Evolutionary conservation across 129 eudicot species (phyloP).

Genomic region (Smallanthus sonchifolius): DNA sequence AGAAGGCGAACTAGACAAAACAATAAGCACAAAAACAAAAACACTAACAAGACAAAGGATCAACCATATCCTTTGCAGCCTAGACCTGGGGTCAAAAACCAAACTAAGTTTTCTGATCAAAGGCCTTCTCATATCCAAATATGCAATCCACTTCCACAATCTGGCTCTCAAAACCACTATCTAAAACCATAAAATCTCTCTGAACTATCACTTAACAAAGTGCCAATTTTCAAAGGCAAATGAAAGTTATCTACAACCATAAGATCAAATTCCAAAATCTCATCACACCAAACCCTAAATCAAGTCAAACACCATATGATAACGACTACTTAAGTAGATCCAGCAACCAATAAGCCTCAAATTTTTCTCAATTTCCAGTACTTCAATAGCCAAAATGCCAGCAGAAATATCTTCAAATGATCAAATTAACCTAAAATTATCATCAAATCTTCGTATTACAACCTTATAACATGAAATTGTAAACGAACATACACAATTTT

Average conservation of each 20-base stretch:
- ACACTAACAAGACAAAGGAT: conserved; percentile 52
- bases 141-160: conserved; percentile 24
- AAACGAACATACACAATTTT: background rate
- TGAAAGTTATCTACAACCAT: conserved; percentile 25
- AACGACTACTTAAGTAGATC: conserved; percentile 12
- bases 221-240: conserved; percentile 23
- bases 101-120: conserved; percentile 54
- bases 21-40: conserved; percentile 38
- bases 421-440: conserved; percentile 36
- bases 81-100: conserved; percentile 49
- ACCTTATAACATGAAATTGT: background rate
- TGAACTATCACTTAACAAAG: background rate
- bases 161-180: background rate
- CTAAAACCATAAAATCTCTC: background rate
- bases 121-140: conserved; percentile 81
- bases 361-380: conserved; percentile 21
- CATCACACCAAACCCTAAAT: conserved; percentile 20
- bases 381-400: conserved; percentile 27
- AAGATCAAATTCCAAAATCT: conserved; percentile 8
- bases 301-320: background rate
- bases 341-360: conserved; percentile 15
- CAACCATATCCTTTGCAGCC: conserved; percentile 57
- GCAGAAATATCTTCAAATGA: conserved; percentile 25
- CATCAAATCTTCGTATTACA: conserved; percentile 6
- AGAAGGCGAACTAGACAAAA: conserved; percentile 48